Evolutionary conservation across 768 basidiomycete species (phyloP).

Genomic region (Phallus indusiatus): DNA sequence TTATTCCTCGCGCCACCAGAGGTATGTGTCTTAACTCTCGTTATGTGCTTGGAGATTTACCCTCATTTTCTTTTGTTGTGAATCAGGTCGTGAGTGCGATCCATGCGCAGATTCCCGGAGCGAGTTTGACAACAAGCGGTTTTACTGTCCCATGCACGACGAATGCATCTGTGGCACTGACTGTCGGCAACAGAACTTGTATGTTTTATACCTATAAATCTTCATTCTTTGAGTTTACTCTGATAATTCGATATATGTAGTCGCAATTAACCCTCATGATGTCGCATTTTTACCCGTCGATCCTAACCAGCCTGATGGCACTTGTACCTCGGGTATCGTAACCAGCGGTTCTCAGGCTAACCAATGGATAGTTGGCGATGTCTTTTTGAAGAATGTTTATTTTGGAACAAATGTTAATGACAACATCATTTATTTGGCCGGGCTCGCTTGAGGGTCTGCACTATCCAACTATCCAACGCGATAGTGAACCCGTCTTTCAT

Average conservation of each 20-base stretch:
- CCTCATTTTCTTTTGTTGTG: too few relatives aligned
- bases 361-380: slow-evolving; percentile 67
- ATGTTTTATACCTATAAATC: not conserved
- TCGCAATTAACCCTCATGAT: slow-evolving; percentile 58
- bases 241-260: not conserved
- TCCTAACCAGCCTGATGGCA: slow-evolving; percentile 42
- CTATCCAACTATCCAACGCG: too few relatives aligned
- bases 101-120: slow-evolving; percentile 47
- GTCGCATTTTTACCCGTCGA: slow-evolving; percentile 48
- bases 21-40: not conserved
- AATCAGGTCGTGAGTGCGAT: slow-evolving; percentile 43
- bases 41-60: not conserved
- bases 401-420: slow-evolving; percentile 52
- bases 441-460: slow-evolving; percentile 29
- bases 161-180: slow-evolving; percentile 40
- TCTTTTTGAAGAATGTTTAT: slow-evolving; percentile 71
- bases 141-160: slow-evolving; percentile 62
- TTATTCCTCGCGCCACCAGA: slow-evolving; percentile 20
- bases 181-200: slow-evolving; percentile 44
- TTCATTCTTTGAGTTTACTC: not conserved
- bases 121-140: slow-evolving; percentile 37
- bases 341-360: slow-evolving; percentile 49
- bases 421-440: slow-evolving; percentile 53
- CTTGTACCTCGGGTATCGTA: slow-evolving; percentile 64
- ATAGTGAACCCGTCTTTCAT: too few relatives aligned